Conservation (phyloP, 2,329 filamentous ascomycete species). For the Nothophoma quercina region DNA sequence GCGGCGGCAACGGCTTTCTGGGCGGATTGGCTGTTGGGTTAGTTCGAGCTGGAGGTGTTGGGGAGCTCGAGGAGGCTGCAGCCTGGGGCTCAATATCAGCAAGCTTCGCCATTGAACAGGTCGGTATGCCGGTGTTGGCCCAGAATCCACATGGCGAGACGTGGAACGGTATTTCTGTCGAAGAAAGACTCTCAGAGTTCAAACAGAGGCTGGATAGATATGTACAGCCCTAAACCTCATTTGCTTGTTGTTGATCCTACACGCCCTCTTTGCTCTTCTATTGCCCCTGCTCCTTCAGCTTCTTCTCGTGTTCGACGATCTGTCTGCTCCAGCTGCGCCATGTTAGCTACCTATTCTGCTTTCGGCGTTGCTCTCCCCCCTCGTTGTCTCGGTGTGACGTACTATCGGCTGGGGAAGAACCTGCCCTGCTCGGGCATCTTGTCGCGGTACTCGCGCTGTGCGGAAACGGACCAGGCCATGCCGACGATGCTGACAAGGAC, state of each 20-base stretch:
- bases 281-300: slow-evolving; percentile 48
- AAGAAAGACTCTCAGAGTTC: slow-evolving; percentile 54
- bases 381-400: slow-evolving; percentile 50
- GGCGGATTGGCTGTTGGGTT: slow-evolving; percentile 66
- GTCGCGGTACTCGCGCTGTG: slow-evolving; percentile 74
- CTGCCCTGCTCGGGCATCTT: slow-evolving; percentile 78
- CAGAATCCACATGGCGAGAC: slow-evolving; percentile 46
- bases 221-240: slow-evolving; percentile 46
- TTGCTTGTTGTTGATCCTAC: slow-evolving; percentile 8
- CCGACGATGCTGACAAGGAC: slow-evolving; percentile 73
- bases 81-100: slow-evolving; percentile 83
- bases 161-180: slow-evolving; percentile 58
- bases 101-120: slow-evolving; percentile 93
- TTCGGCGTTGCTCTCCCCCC: not conserved
- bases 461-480: slow-evolving; percentile 74
- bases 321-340: slow-evolving; percentile 72
- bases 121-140: slow-evolving; percentile 75
- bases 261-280: slow-evolving; percentile 1
- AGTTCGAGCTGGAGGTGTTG: slow-evolving; percentile 56
- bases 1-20: slow-evolving; percentile 91
- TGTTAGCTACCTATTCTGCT: slow-evolving; percentile 35
- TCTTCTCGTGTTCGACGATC: slow-evolving; percentile 72
- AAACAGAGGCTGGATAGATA: slow-evolving; percentile 48
- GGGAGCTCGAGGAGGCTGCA: slow-evolving; percentile 71
- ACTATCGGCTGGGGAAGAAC: slow-evolving; percentile 88